Evolutionary conservation across 2,329 filamentous ascomycete species (phyloP).

Genomic region (Calonectria fujianensis): DNA sequence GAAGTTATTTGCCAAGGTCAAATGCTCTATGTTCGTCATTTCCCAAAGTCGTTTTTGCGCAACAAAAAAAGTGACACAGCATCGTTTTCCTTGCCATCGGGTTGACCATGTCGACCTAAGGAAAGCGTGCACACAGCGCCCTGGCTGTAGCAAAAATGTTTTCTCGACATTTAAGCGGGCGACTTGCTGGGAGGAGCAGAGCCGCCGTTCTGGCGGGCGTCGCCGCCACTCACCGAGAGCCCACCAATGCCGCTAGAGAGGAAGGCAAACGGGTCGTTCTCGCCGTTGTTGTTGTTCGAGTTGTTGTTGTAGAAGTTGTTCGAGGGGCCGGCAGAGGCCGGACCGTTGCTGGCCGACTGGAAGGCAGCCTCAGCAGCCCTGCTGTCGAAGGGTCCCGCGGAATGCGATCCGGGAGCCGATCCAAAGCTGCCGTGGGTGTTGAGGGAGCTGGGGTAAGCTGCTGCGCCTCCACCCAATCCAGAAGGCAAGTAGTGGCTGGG

Average conservation of each 20-base stretch:
- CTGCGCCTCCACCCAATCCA: slow-evolving; percentile 83
- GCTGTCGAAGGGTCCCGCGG: slow-evolving; percentile 92
- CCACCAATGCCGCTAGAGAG: slow-evolving; percentile 83
- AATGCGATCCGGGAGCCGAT: slow-evolving; percentile 85
- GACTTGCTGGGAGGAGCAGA: slow-evolving; percentile 76
- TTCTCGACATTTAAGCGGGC: slow-evolving; percentile 67
- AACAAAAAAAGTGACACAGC: slow-evolving; percentile 54
- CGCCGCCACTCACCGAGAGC: slow-evolving; percentile 81
- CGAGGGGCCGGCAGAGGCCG: slow-evolving; percentile 83
- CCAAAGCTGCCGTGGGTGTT: slow-evolving; percentile 83
- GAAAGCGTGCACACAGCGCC: slow-evolving; percentile 55
- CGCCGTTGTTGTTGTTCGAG: slow-evolving; percentile 79
- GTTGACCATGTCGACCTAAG: slow-evolving; percentile 52
- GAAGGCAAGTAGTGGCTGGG: slow-evolving; percentile 94
- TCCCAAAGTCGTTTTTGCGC: slow-evolving; percentile 61
- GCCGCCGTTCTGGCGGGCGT: slow-evolving; percentile 78
- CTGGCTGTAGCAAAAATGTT: slow-evolving; percentile 46
- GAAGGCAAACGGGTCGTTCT: slow-evolving; percentile 87
- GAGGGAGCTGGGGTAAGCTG: slow-evolving; percentile 84
- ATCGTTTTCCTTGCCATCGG: slow-evolving; percentile 47
- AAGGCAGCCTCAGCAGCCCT: slow-evolving; percentile 96
- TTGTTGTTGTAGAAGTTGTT: slow-evolving; percentile 70
- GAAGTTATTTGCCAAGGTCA: slow-evolving; percentile 67
- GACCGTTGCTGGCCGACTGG: slow-evolving; percentile 89
- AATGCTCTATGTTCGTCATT: slow-evolving; percentile 67